These are phyloP conservation scores for Kluyveromyces lactis DNA, from an alignment of 805 yeast genomes.

Conservation along the genomic window DNA sequence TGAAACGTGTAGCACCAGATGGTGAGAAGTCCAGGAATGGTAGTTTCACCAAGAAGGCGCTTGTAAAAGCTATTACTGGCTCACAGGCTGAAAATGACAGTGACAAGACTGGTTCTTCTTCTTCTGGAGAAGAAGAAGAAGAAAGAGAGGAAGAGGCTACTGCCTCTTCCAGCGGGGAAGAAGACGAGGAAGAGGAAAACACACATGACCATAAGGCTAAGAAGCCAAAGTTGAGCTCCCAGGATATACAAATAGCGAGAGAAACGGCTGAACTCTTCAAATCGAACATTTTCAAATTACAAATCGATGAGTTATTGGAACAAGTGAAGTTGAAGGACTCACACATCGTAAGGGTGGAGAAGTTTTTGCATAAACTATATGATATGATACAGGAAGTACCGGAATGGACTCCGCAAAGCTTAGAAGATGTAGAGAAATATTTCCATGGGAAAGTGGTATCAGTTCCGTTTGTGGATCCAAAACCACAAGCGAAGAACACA, in stretches of 20 bases:
- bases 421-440: conserved; percentile 51
- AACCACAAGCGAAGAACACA: conserved; percentile 50
- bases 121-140: conserved; percentile 17
- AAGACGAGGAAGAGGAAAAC: conserved; percentile 12
- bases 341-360: conserved; percentile 59
- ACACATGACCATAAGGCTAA: conserved; percentile 8
- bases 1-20: conserved; percentile 20
- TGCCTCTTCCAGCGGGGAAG: conserved; percentile 7
- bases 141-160: conserved; percentile 24
- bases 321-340: conserved; percentile 72
- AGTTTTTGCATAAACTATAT: conserved; percentile 65
- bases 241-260: conserved; percentile 83
- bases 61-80: conserved; percentile 4
- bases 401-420: conserved; percentile 39
- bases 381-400: conserved; percentile 61
- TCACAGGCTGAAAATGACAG: too few species aligned
- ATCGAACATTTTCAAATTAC: conserved; percentile 89
- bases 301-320: conserved; percentile 81
- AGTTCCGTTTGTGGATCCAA: conserved; percentile 87
- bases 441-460: conserved; percentile 46
- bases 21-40: conserved; percentile 6
- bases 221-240: conserved; percentile 44
- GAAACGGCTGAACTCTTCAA: conserved; percentile 93
- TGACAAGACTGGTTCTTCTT: neutral
- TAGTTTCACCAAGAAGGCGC: conserved; percentile 7